These are phyloP conservation scores for Colletotrichum nymphaeae DNA, from an alignment of 2,329 filamentous ascomycete genomes.

Conservation along the genomic window DNA sequence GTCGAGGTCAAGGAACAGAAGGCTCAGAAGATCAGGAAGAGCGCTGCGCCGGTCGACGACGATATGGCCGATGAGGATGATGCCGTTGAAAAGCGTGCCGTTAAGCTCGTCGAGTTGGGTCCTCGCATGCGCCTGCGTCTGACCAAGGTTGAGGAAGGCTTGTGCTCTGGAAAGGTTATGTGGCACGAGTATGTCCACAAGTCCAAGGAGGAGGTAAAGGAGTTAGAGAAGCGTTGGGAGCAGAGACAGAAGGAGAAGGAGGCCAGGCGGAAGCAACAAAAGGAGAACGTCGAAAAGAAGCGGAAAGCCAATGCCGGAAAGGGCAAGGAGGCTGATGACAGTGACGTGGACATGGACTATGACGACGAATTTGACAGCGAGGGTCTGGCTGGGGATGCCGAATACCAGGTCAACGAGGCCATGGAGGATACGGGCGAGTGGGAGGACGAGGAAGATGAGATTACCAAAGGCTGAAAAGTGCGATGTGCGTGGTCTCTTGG, in stretches of 20 bases:
- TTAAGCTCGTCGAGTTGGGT: constrained; percentile 92
- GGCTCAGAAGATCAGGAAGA: constrained; percentile 68
- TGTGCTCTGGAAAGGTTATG: constrained; percentile 91
- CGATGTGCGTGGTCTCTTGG: not conserved
- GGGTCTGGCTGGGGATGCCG: constrained; percentile 61
- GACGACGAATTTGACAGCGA: constrained; percentile 64
- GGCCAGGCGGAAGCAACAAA: constrained; percentile 82
- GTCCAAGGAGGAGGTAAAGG: constrained; percentile 78
- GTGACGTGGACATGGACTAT: constrained; percentile 54
- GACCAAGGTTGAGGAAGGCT: constrained; percentile 95
- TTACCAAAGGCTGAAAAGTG: constrained; percentile 41
- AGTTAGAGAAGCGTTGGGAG: constrained; percentile 87
- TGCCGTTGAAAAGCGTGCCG: constrained; percentile 83
- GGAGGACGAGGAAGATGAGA: constrained; percentile 62
- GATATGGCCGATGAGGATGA: constrained; percentile 60
- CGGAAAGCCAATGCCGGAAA: constrained; percentile 63
- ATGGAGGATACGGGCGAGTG: constrained; percentile 64
- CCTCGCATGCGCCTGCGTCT: constrained; percentile 89
- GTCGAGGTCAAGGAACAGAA: constrained; percentile 82
- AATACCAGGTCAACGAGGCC: constrained; percentile 59
- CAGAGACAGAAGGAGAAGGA: constrained; percentile 84
- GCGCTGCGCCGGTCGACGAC: constrained; percentile 58
- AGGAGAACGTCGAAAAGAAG: constrained; percentile 91
- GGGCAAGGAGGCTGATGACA: constrained; percentile 46
- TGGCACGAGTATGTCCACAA: constrained; percentile 98